Conservation (phyloP, 164 flowering plant genomes). For the Annona cherimola region DNA sequence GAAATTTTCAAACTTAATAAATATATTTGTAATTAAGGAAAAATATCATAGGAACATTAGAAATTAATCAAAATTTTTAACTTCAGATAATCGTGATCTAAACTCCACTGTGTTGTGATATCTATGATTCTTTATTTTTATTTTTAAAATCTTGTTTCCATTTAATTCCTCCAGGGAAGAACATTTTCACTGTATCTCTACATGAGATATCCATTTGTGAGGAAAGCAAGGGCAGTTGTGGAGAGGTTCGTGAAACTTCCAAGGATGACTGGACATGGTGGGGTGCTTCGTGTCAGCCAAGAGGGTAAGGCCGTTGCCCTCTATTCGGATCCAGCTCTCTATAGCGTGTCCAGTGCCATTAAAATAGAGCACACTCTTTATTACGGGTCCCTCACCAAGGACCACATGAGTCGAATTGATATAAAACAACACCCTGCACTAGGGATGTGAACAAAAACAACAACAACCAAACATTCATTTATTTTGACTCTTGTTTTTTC, state of each 20-base stretch:
- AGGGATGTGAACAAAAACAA: neutral
- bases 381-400: slow-evolving; percentile 29
- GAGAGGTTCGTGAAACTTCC: slow-evolving; percentile 18
- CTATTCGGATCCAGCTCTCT: slow-evolving; percentile 32
- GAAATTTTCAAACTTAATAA: too few species aligned
- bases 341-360: slow-evolving; percentile 30
- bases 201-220: slow-evolving; percentile 27
- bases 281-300: slow-evolving; percentile 49
- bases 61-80: too few species aligned
- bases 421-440: slow-evolving; percentile 11
- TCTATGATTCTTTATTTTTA: neutral
- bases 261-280: slow-evolving; percentile 19
- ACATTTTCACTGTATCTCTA: slow-evolving; percentile 14
- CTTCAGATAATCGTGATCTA: neutral
- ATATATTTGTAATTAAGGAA: too few species aligned
- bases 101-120: neutral
- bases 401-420: slow-evolving; percentile 47
- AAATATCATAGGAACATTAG: too few species aligned
- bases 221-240: slow-evolving; percentile 34
- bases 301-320: slow-evolving; percentile 45
- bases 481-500: too few species aligned
- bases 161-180: slow-evolving; percentile 18
- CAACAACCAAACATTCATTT: too few species aligned
- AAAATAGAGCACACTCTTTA: slow-evolving; percentile 51
- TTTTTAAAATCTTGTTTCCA: too few species aligned